A percentile compares a stretch with the other conserved stretches of the same genome.
Evolutionary conservation across 441 rosid genomes (phyloP).

Genomic region (Aleurites moluccanus): DNA sequence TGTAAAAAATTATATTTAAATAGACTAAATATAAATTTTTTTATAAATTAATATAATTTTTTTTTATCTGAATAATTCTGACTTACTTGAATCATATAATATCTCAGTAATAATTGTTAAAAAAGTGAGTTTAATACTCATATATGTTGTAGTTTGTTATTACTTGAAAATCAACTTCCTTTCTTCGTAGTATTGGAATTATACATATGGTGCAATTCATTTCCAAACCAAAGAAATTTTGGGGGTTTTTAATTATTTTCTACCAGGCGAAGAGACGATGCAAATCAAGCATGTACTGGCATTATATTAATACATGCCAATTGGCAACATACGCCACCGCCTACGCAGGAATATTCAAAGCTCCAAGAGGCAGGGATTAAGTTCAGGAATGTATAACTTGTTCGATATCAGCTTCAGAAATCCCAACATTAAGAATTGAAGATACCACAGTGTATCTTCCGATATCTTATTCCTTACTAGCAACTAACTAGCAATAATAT

Average conservation of each 20-base stretch:
- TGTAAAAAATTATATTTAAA: too few relatives aligned
- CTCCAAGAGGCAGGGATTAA: slow-evolving; percentile 26
- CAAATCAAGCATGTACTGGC: slow-evolving; percentile 1
- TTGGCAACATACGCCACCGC: slow-evolving; percentile 2
- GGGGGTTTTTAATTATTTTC: too few relatives aligned
- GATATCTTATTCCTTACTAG: slow-evolving; percentile 25
- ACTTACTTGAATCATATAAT: too few relatives aligned
- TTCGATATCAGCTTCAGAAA: slow-evolving; percentile 23
- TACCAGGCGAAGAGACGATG: too few relatives aligned
- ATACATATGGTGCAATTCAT: too few relatives aligned
- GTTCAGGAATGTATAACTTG: not conserved
- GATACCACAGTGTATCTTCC: not conserved
- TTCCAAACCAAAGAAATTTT: too few relatives aligned
- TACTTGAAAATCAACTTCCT: slow-evolving; percentile 33
- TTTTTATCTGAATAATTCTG: too few relatives aligned
- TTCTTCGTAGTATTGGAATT: slow-evolving; percentile 16
- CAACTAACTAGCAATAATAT: not conserved
- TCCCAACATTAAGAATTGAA: slow-evolving; percentile 11
- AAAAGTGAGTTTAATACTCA: too few relatives aligned
- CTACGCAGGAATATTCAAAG: not conserved
- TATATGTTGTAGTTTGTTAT: slow-evolving; percentile 21
- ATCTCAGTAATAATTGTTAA: too few relatives aligned
- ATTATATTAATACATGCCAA: not conserved
- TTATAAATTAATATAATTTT: too few relatives aligned
- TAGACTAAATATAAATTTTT: too few relatives aligned